A percentile compares a stretch with the other conserved stretches of the same genome.
phyloP scores from a whole-genome alignment of 225 moss, liverwort and hornwort genomes.

The Asterella californica region DNA sequence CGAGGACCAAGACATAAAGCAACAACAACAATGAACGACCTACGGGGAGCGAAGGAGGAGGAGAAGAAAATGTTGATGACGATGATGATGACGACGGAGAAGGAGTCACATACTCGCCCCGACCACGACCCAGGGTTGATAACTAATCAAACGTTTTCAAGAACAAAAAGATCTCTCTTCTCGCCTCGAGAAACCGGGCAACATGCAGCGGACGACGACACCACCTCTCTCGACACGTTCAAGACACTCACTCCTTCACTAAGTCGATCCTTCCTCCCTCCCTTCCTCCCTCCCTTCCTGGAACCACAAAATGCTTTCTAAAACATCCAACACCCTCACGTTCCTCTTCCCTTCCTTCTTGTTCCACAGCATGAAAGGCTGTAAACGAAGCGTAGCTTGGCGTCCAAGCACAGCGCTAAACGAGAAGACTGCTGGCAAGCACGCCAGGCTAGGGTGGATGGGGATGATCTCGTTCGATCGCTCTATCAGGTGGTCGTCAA shows the following conservation, averaged over 20 bases:
- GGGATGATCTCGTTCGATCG: neutral
- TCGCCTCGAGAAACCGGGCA: neutral
- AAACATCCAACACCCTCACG: neutral
- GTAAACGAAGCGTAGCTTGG: neutral
- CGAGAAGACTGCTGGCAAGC: neutral
- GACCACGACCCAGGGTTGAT: neutral
- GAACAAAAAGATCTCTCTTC: neutral
- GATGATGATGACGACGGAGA: neutral
- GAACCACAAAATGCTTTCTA: neutral
- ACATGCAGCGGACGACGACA: neutral
- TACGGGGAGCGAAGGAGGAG: neutral
- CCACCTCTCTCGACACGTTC: neutral
- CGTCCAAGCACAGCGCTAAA: neutral
- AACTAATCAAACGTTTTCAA: slow-evolving; percentile 1
- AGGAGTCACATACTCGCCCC: neutral
- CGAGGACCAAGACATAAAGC: neutral
- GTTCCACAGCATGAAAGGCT: neutral
- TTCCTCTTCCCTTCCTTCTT: neutral
- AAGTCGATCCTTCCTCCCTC: too few species aligned
- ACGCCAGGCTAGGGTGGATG: neutral
- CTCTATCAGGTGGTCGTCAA: neutral
- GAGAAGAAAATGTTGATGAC: neutral
- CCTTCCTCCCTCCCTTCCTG: neutral
- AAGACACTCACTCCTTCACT: neutral
- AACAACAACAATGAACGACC: neutral